phyloP scores from a whole-genome alignment of 139 green algal genomes.

The Chlamydomonas incerta region DNA sequence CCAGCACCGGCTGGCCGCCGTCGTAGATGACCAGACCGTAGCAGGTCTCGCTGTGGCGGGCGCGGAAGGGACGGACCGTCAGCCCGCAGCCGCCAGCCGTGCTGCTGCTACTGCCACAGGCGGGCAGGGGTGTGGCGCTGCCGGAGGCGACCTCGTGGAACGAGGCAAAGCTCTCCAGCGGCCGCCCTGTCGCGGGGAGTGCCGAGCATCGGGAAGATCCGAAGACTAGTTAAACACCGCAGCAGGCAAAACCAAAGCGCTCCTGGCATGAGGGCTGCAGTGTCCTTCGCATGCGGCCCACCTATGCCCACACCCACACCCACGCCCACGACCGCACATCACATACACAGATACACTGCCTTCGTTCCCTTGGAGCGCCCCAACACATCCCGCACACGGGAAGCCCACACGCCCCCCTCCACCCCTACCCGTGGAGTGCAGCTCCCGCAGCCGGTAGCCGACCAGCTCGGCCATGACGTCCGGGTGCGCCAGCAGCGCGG shows the following conservation, averaged over 20 bases:
- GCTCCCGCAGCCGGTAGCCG: constrained; percentile 53
- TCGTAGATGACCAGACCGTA: constrained; percentile 51
- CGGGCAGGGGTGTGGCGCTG: not conserved
- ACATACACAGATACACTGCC: no score
- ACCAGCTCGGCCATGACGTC: constrained; percentile 41
- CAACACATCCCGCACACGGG: no score
- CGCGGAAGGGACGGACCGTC: constrained; percentile 18
- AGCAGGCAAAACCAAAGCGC: no score
- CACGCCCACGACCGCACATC: no score
- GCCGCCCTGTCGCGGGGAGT: not conserved
- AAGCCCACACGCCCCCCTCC: not conserved
- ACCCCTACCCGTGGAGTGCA: constrained; percentile 50
- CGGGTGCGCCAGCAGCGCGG: constrained; percentile 27
- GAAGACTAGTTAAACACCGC: no score
- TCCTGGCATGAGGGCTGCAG: not conserved
- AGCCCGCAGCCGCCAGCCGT: constrained; percentile 20
- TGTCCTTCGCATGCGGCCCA: not conserved
- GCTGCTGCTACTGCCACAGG: no score
- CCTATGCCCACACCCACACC: no score
- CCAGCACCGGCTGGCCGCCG: constrained; percentile 26
- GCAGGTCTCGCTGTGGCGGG: constrained; percentile 52
- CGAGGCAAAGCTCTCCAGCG: constrained; percentile 10
- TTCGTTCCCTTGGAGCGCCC: no score
- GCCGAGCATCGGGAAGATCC: no score
- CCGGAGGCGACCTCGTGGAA: not conserved